A percentile compares a stretch with the other conserved stretches of the same genome.
Evolutionary conservation across 306 rosid species (phyloP).

Genomic region (Trifolium pratense): DNA sequence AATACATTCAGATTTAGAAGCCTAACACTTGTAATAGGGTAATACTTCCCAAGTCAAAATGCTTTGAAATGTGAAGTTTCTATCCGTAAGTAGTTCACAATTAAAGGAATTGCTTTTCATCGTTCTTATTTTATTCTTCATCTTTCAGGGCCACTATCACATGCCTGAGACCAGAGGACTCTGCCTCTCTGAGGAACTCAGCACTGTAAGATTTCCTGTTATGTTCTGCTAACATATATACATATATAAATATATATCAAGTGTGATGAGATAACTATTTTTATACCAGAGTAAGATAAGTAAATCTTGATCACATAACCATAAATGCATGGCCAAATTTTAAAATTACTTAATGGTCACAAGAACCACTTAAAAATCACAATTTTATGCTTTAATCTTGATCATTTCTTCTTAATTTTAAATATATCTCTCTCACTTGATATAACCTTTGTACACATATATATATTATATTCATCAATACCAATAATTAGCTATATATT

Average conservation of each 20-base stretch:
- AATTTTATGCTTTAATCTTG: no score
- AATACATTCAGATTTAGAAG: conserved; percentile 20
- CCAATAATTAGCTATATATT: conserved; percentile 43
- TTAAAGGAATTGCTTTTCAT: conserved; percentile 6
- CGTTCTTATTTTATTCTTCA: conserved; percentile 21
- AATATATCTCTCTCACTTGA: neutral
- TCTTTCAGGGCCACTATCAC: conserved; percentile 61
- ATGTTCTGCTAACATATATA: neutral
- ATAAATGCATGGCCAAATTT: neutral
- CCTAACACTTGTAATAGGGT: conserved; percentile 12
- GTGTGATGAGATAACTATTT: neutral
- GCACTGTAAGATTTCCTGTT: conserved; percentile 47
- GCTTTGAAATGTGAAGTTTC: conserved; percentile 22
- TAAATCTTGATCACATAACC: neutral
- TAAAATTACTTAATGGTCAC: neutral
- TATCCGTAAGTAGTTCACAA: conserved; percentile 25
- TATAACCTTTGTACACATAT: neutral
- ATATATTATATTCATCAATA: neutral
- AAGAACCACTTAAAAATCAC: no score
- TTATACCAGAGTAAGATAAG: neutral
- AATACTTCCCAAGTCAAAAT: conserved; percentile 18
- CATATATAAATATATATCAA: neutral
- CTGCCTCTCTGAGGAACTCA: conserved; percentile 63
- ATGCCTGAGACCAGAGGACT: conserved; percentile 67
- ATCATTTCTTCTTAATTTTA: neutral